A percentile compares a stretch with the other conserved stretches of the same genome.
Evolutionary conservation across 495 filamentous ascomycete species (phyloP).

Genomic region (Penicillium egyptiacum): DNA sequence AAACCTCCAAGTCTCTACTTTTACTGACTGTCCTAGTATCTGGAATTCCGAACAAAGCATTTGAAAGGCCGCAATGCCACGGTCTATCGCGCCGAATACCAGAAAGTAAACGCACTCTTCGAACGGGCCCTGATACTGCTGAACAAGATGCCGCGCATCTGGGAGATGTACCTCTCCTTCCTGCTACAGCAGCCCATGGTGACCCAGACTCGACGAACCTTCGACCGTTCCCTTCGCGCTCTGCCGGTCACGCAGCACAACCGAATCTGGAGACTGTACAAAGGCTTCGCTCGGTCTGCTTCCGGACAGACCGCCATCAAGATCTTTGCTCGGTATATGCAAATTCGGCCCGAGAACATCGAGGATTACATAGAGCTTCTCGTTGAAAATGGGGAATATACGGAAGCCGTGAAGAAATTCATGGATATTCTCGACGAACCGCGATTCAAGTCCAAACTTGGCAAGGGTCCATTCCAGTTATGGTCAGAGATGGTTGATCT

Average conservation of each 20-base stretch:
- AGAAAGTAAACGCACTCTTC: constrained; percentile 93
- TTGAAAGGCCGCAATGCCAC: constrained; percentile 81
- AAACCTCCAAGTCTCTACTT: background rate
- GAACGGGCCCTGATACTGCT: constrained; percentile 91
- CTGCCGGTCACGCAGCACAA: constrained; percentile 97
- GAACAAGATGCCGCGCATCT: constrained; percentile 98
- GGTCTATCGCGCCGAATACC: constrained; percentile 75
- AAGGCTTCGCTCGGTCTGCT: constrained; percentile 89
- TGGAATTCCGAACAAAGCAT: constrained; percentile 81
- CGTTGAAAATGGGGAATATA: constrained; percentile 78
- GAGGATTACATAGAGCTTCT: constrained; percentile 94
- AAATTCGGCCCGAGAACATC: constrained; percentile 92
- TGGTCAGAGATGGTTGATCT: constrained; percentile 99
- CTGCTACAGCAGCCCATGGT: constrained; percentile 87
- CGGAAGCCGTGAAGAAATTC: constrained; percentile 89
- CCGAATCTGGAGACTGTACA: constrained; percentile 92
- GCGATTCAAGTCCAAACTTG: constrained; percentile 86
- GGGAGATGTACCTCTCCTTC: constrained; percentile 97
- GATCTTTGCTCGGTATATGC: constrained; percentile 96
- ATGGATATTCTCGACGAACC: constrained; percentile 93
- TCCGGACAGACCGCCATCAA: constrained; percentile 87
- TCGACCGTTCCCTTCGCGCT: constrained; percentile 90
- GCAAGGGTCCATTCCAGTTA: constrained; percentile 92
- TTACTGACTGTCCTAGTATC: constrained; percentile 59
- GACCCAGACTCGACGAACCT: constrained; percentile 85